A percentile compares a stretch with the other conserved stretches of the same genome.
These are phyloP conservation scores for Paramecium primaurelia DNA, from an alignment of 73 alveolate genomes.

Conservation along the genomic window DNA sequence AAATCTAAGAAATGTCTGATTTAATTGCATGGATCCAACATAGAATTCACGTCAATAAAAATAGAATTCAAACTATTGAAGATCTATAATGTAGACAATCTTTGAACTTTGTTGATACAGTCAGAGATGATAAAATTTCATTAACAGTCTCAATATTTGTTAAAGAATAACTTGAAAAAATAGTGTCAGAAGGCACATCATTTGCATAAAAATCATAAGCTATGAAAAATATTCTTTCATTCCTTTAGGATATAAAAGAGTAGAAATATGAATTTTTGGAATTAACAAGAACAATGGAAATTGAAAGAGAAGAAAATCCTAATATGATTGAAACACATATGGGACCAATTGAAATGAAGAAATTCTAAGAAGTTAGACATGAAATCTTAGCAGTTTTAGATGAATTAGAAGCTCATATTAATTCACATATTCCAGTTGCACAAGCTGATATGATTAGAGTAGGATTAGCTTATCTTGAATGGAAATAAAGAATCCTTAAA, in stretches of 20 bases:
- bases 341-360: slow-evolving; percentile 40
- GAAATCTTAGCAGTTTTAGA: slow-evolving; percentile 25
- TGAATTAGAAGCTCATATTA: slow-evolving; percentile 19
- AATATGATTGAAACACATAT: not conserved
- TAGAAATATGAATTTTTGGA: slow-evolving; percentile 27
- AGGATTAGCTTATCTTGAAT: slow-evolving; percentile 21
- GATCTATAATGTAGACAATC: slow-evolving; percentile 43
- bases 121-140: slow-evolving; percentile 41
- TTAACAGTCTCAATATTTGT: slow-evolving; percentile 19
- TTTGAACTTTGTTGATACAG: slow-evolving; percentile 19
- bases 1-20: slow-evolving; percentile 25
- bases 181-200: slow-evolving; percentile 29
- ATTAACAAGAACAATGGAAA: not conserved
- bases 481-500: slow-evolving; percentile 28
- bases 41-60: slow-evolving; percentile 40
- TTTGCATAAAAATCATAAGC: slow-evolving; percentile 24
- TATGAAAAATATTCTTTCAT: slow-evolving; percentile 21
- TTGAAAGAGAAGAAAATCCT: not conserved
- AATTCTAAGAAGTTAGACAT: slow-evolving; percentile 24
- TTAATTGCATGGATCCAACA: slow-evolving; percentile 36
- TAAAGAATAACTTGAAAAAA: slow-evolving; percentile 18
- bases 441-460: slow-evolving; percentile 44
- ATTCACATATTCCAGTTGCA: slow-evolving; percentile 14
- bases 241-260: not conserved
- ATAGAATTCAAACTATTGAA: slow-evolving; percentile 22